phyloP scores from a whole-genome alignment of 139 green algal genomes.

The Coelastrella sp. region DNA sequence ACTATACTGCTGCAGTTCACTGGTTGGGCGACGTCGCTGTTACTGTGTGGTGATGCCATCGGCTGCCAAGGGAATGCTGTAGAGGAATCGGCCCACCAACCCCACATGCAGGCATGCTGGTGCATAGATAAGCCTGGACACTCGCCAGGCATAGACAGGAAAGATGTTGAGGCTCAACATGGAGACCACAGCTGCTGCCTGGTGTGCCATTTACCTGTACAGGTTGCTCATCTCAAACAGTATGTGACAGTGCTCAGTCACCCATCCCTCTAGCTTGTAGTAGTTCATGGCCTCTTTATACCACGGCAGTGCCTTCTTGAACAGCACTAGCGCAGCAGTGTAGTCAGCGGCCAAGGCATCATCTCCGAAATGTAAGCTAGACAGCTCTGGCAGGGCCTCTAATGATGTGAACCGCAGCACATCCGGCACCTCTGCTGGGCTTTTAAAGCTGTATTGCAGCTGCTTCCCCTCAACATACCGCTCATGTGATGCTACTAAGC shows the following conservation, averaged over 20 bases:
- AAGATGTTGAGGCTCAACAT: no score
- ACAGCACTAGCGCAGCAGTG: constrained; percentile 52
- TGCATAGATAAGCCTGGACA: not conserved
- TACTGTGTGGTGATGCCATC: not conserved
- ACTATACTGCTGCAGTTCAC: not conserved
- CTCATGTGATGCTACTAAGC: constrained; percentile 51
- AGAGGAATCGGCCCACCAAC: no score
- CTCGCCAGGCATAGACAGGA: not conserved
- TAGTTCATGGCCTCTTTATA: constrained; percentile 60
- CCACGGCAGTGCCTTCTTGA: constrained; percentile 58
- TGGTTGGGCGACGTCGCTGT: not conserved
- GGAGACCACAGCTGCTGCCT: not conserved
- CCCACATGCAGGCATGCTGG: no score
- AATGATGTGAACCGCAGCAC: constrained; percentile 35
- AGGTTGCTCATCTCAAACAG: constrained; percentile 71
- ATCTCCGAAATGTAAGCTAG: constrained; percentile 49
- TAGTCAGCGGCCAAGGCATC: constrained; percentile 49
- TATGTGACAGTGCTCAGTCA: constrained; percentile 67
- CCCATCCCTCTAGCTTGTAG: constrained; percentile 73
- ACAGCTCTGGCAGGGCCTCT: constrained; percentile 43
- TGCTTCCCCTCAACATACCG: constrained; percentile 16
- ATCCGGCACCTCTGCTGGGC: constrained; percentile 15
- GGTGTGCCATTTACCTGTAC: constrained; percentile 54
- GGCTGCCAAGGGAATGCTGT: no score
- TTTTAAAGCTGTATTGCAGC: constrained; percentile 12